These are phyloP conservation scores for Cladosporium sp. DNA, from an alignment of 2,329 filamentous ascomycete genomes.

Conservation along the genomic window DNA sequence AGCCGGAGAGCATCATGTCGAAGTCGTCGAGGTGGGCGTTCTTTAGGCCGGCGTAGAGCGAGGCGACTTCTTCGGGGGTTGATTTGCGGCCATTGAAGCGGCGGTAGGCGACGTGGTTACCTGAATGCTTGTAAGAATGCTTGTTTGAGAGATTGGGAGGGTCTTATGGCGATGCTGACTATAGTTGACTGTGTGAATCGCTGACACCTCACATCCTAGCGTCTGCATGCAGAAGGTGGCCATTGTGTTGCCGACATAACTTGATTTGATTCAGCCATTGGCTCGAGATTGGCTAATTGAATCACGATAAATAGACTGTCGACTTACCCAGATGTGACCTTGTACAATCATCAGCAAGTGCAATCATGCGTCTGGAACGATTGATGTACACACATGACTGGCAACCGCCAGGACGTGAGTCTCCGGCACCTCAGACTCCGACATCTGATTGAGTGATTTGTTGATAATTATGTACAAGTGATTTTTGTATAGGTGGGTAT, in stretches of 20 bases:
- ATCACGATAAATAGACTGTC: too few species aligned
- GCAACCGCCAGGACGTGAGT: slow-evolving; percentile 78
- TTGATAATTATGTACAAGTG: too few species aligned
- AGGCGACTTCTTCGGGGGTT: slow-evolving; percentile 74
- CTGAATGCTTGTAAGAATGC: slow-evolving; percentile 43
- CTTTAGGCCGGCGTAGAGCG: slow-evolving; percentile 79
- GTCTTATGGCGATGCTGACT: slow-evolving; percentile 49
- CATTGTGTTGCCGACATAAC: slow-evolving; percentile 97
- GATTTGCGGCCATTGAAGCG: slow-evolving; percentile 83
- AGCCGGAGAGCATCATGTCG: slow-evolving; percentile 91
- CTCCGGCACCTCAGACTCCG: slow-evolving; percentile 46
- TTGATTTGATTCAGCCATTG: slow-evolving; percentile 37
- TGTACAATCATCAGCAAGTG: slow-evolving; percentile 13
- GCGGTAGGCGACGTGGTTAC: slow-evolving; percentile 90
- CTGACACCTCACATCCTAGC: slow-evolving; percentile 87
- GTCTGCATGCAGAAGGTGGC: slow-evolving; percentile 92
- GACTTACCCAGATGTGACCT: slow-evolving; percentile 73
- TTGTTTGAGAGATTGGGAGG: neutral
- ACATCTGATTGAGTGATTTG: neutral
- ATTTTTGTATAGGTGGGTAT: too few species aligned
- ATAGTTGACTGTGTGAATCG: slow-evolving; percentile 95
- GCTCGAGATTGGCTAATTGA: neutral
- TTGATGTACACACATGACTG: slow-evolving; percentile 72
- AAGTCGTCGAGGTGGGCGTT: slow-evolving; percentile 83
- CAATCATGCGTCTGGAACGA: neutral